A percentile compares a stretch with the other conserved stretches of the same genome.
These are phyloP conservation scores for Saccharomycopsis hybrid DNA, from an alignment of 1,139 yeast genomes.

Conservation along the genomic window DNA sequence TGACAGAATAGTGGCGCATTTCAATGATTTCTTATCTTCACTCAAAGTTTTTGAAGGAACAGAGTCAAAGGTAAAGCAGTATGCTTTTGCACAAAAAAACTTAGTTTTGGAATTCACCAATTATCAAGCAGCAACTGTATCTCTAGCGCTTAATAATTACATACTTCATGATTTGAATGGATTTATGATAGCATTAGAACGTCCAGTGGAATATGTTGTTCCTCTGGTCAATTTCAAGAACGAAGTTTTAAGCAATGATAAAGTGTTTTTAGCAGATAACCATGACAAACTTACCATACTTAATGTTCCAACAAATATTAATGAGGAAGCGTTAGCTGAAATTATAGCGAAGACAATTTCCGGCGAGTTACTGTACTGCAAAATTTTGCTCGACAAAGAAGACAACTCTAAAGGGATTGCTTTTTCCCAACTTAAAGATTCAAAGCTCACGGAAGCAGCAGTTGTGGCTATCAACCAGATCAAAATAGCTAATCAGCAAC, in stretches of 20 bases:
- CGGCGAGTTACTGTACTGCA: constrained; percentile 18
- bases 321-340: constrained; percentile 33
- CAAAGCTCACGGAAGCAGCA: constrained; percentile 16
- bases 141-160: constrained; percentile 31
- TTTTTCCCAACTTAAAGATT: constrained; percentile 34
- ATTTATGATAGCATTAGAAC: constrained; percentile 33
- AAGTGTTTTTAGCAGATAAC: constrained; percentile 28
- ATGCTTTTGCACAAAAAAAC: constrained; percentile 30
- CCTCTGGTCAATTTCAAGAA: constrained; percentile 28
- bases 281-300: constrained; percentile 33
- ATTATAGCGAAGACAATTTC: constrained; percentile 12
- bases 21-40: constrained; percentile 37
- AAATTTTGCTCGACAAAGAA: constrained; percentile 31
- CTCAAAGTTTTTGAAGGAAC: constrained; percentile 25
- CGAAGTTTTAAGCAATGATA: constrained; percentile 26
- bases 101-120: constrained; percentile 49
- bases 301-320: constrained; percentile 35
- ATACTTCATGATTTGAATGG: constrained; percentile 34
- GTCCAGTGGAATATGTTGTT: constrained; percentile 64
- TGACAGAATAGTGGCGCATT: constrained; percentile 35
- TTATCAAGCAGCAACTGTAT: constrained; percentile 53
- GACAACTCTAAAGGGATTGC: constrained; percentile 38
- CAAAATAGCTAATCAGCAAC: constrained; percentile 25
- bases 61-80: constrained; percentile 22
- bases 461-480: constrained; percentile 27